Evolutionary conservation across 148 eudicot genomes (phyloP), one percentile per base, ranked within the genome.

Genomic region (Vaccinium vitisidaea): DNA sequence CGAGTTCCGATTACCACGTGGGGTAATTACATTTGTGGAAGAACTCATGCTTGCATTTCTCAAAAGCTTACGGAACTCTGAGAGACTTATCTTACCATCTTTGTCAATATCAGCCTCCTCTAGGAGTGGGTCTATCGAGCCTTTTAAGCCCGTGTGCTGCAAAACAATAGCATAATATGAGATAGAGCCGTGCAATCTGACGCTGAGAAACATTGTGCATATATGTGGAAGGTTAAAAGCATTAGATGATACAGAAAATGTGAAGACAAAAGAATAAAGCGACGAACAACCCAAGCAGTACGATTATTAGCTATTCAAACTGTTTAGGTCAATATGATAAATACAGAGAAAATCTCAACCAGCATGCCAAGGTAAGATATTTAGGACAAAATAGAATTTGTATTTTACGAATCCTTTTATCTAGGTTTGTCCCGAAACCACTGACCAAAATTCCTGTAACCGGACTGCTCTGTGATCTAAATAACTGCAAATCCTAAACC

Each of bases 81-180:
- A 80, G 53, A 96, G 88, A 92, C 99, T 94, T 87, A 96, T 96
- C 88, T 82, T 94, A 52, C 99, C 99, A 36, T 96, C 99, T 85
- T 85, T 93, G 91, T 96, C 99, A 8, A 94, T 86, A 81, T 94
- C 99, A 10, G 98, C 98, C 87, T 94, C 99, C 81, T 94, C 97
- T 19, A 96, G 90, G 56, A 96, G 94, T 23, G 99, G 97, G 75
- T 94, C 95, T 73, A 96, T 91, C 9, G 98, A 96, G 46, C 99
- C 99, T 89, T 88, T 94, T 84, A 94, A 86, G 8, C 99, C 95
- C 0, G 97, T 91, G 82, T 96, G 98, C 99, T 96, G 91, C 63
- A 32, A 84, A 39, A 69, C 59, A 27, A 59, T 32, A 19, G 43
- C 6, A 8, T 30, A 27, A 8, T 54, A 27, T 79, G 58, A 78